Evolutionary conservation across 2,329 filamentous ascomycete genomes (phyloP).

Genomic region (Aspergillus awamori): DNA sequence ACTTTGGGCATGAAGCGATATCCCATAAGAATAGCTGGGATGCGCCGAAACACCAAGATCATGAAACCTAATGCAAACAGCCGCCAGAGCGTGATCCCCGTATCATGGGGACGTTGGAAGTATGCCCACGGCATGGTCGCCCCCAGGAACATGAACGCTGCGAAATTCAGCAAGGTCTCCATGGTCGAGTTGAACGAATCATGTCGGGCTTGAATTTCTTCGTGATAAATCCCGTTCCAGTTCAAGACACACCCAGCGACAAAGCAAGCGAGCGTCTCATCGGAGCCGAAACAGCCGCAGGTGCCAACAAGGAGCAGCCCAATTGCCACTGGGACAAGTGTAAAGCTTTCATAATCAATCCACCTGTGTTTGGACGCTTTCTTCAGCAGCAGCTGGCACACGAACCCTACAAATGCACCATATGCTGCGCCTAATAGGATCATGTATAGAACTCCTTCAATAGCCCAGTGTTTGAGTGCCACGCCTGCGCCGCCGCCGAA

Average conservation of each 20-base stretch:
- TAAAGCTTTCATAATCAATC: conserved; percentile 60
- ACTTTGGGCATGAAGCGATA: conserved; percentile 60
- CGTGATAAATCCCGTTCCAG: conserved; percentile 64
- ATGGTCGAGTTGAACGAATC: conserved; percentile 64
- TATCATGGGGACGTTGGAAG: conserved; percentile 56
- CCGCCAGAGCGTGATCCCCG: conserved; percentile 56
- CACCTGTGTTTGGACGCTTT: conserved; percentile 49
- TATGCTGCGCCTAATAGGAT: conserved; percentile 58
- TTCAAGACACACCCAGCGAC: conserved; percentile 62
- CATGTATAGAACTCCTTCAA: conserved; percentile 64
- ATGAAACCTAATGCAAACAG: conserved; percentile 57
- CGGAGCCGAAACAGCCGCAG: conserved; percentile 60
- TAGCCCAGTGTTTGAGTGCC: conserved; percentile 60
- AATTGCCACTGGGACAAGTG: conserved; percentile 56
- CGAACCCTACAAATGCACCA: conserved; percentile 55
- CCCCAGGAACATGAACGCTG: conserved; percentile 63
- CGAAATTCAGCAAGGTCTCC: conserved; percentile 63
- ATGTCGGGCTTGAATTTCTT: conserved; percentile 58
- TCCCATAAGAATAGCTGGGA: conserved; percentile 57
- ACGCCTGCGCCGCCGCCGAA: conserved; percentile 56
- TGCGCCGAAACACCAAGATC: conserved; percentile 58
- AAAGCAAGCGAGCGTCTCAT: conserved; percentile 65
- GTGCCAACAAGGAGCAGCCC: conserved; percentile 62
- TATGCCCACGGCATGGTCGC: conserved; percentile 59
- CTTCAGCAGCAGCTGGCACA: conserved; percentile 52